Evolutionary conservation across 2,329 filamentous ascomycete species (phyloP).

Genomic region (Ramularia endophylla): DNA sequence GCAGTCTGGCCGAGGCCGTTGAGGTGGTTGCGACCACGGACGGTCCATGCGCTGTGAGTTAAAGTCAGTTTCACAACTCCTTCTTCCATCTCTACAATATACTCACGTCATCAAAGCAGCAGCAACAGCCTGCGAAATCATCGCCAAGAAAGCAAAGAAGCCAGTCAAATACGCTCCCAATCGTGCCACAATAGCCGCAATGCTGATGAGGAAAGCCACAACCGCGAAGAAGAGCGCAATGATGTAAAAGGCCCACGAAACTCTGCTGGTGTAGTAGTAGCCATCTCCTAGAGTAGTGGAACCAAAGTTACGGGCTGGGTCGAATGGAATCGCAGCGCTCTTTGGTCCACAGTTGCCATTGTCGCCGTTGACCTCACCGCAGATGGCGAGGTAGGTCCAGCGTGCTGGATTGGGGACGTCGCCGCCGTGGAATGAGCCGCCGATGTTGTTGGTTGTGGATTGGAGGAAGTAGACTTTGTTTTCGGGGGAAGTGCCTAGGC

Average conservation of each 20-base stretch:
- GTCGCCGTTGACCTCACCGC: conserved; percentile 54
- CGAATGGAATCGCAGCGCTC: conserved; percentile 61
- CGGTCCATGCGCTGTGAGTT: conserved; percentile 55
- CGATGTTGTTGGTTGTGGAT: conserved; percentile 69
- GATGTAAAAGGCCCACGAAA: conserved; percentile 88
- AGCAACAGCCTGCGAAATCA: conserved; percentile 64
- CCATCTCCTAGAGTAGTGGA: conserved; percentile 48
- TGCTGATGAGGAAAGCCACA: conserved; percentile 59
- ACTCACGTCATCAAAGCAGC: conserved; percentile 72
- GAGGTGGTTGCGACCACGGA: conserved; percentile 65
- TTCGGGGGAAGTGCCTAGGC: conserved; percentile 53
- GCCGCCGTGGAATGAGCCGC: conserved; percentile 46
- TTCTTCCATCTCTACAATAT: too few relatives aligned
- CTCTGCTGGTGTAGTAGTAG: conserved; percentile 82
- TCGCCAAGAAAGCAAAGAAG: conserved; percentile 51
- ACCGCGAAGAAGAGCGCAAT: conserved; percentile 75
- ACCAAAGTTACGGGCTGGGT: conserved; percentile 54
- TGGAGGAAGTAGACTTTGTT: conserved; percentile 80
- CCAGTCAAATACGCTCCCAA: conserved; percentile 63
- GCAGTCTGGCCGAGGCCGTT: conserved; percentile 50
- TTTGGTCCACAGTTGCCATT: conserved; percentile 56
- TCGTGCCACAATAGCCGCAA: conserved; percentile 65
- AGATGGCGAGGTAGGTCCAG: conserved; percentile 90
- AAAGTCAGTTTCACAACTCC: conserved; percentile 24
- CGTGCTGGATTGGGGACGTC: conserved; percentile 52